A percentile compares a stretch with the other conserved stretches of the same genome.
phyloP scores from a whole-genome alignment of 176 grass and related monocot genomes.

The Alloteropsis semialata region DNA sequence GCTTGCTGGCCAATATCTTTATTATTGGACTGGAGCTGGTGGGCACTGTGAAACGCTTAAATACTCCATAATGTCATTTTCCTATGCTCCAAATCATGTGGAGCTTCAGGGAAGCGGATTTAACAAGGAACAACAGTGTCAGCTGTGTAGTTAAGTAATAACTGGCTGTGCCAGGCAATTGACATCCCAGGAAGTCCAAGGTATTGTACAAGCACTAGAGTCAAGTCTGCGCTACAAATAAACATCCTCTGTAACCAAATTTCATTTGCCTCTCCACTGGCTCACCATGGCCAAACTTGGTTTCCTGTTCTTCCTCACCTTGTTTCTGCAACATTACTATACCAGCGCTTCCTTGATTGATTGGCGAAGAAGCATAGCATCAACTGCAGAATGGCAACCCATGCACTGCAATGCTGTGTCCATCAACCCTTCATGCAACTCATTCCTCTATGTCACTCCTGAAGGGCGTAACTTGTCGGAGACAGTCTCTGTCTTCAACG shows the following conservation, averaged over 20 bases:
- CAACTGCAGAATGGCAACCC: slow-evolving; percentile 24
- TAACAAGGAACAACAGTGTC: slow-evolving; percentile 33
- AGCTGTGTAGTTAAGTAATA: background rate
- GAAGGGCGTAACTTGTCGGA: slow-evolving; percentile 20
- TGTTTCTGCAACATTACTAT: slow-evolving; percentile 23
- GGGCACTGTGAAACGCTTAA: slow-evolving; percentile 3
- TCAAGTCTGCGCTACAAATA: slow-evolving; percentile 28
- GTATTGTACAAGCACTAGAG: slow-evolving; percentile 28
- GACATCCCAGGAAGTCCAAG: slow-evolving; percentile 8
- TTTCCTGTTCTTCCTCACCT: slow-evolving; percentile 32
- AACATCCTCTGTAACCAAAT: slow-evolving; percentile 21
- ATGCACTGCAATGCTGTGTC: slow-evolving; percentile 21
- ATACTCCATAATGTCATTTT: slow-evolving; percentile 23
- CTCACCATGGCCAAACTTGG: slow-evolving; percentile 36
- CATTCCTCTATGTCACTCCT: slow-evolving; percentile 56
- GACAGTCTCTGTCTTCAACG: slow-evolving; percentile 31
- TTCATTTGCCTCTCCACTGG: slow-evolving; percentile 23
- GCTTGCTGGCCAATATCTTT: slow-evolving; percentile 14
- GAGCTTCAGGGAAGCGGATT: slow-evolving; percentile 29
- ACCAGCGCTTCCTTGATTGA: background rate
- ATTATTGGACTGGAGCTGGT: slow-evolving; percentile 10
- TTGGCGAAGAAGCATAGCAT: slow-evolving; percentile 1
- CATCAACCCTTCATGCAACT: slow-evolving; percentile 32
- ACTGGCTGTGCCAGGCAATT: slow-evolving; percentile 32
- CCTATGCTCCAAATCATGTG: slow-evolving; percentile 11